Evolutionary conservation across 1,284 basidiomycete genomes (phyloP).

Genomic region (Puccinia brachypodii): DNA sequence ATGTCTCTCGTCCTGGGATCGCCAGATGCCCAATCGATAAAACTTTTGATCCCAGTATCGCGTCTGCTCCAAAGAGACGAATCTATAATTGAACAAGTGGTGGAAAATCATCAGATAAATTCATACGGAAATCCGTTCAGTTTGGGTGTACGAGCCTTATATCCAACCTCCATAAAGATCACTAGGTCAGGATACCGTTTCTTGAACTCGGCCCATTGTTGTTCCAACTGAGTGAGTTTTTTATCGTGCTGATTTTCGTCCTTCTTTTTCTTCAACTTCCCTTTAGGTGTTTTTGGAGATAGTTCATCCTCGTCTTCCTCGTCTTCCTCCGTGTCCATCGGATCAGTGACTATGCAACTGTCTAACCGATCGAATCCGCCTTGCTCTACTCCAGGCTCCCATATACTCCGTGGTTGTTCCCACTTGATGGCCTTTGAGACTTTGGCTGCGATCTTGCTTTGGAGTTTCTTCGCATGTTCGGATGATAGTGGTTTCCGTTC

Average conservation of each 20-base stretch:
- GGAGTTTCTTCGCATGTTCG: not conserved
- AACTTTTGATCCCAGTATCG: slow-evolving; percentile 28
- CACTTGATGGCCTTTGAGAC: not conserved
- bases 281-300: not conserved
- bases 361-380: not conserved
- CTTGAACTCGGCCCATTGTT: slow-evolving; percentile 42
- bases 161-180: slow-evolving; percentile 42
- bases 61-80: slow-evolving; percentile 36
- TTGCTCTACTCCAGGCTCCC: slow-evolving; percentile 14
- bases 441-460: not conserved
- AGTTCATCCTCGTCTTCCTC: not conserved
- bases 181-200: slow-evolving; percentile 23
- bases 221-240: slow-evolving; percentile 36
- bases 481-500: not conserved
- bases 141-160: slow-evolving; percentile 16
- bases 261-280: not conserved
- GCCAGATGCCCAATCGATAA: slow-evolving; percentile 34
- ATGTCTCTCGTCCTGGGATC: slow-evolving; percentile 52
- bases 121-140: not conserved
- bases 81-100: not conserved
- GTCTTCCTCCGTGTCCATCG: not conserved
- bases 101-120: not conserved
- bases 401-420: slow-evolving; percentile 16
- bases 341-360: no score
- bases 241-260: not conserved